Evolutionary conservation across 306 rosid species (phyloP).

Genomic region (Lathyrus tuberosus): DNA sequence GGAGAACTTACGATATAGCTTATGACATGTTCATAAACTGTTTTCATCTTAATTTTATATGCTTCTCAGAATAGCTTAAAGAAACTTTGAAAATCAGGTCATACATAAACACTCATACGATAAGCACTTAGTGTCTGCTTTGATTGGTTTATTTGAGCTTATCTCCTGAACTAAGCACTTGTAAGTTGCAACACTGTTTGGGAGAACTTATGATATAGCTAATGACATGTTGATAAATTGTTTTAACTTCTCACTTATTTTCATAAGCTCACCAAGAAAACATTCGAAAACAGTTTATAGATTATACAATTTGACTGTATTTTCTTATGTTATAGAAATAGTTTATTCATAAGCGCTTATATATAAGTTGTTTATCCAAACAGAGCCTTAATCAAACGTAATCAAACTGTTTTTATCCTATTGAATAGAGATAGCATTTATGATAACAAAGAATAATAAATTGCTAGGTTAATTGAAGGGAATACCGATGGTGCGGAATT

Average conservation of each 20-base stretch:
- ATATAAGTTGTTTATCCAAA: no score
- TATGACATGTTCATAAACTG: background rate
- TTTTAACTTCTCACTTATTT: background rate
- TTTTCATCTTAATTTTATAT: background rate
- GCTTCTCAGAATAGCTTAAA: background rate
- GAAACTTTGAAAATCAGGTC: background rate
- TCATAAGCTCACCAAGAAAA: background rate
- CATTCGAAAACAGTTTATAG: no score
- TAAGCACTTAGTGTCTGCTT: background rate
- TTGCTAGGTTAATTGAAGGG: constrained; percentile 11
- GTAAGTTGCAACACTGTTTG: background rate
- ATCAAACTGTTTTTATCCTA: background rate
- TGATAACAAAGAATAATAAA: background rate
- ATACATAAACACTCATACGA: background rate
- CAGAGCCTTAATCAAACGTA: background rate
- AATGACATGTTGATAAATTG: background rate
- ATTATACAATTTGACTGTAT: no score
- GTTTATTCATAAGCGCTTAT: no score
- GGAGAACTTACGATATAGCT: background rate
- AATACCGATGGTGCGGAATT: constrained; percentile 51
- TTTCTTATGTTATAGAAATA: no score
- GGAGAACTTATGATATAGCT: background rate
- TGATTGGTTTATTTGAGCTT: no score
- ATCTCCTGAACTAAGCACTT: background rate
- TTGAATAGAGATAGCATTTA: constrained; percentile 2